Conservation (phyloP, 2,329 filamentous ascomycete genomes). For the Zymoseptoria passerinii region DNA sequence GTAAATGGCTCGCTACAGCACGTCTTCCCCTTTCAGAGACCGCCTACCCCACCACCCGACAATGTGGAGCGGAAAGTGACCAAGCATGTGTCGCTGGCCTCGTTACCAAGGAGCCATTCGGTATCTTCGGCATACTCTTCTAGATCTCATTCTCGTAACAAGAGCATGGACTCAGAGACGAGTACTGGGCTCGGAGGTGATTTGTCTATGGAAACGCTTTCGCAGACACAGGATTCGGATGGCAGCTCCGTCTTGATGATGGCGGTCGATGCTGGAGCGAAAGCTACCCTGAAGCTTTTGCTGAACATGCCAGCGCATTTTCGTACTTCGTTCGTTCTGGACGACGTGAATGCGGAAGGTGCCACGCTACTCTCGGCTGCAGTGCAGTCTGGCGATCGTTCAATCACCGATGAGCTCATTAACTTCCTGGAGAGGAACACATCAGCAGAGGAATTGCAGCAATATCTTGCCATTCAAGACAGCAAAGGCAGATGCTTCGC, state of each 20-base stretch:
- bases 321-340: constrained; percentile 59
- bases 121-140: constrained; percentile 72
- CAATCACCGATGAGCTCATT: constrained; percentile 67
- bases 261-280: constrained; percentile 51
- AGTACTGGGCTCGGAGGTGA: constrained; percentile 70
- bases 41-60: constrained; percentile 40
- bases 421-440: constrained; percentile 55
- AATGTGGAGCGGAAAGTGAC: constrained; percentile 52
- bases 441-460: constrained; percentile 48
- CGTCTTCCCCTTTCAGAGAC: constrained; percentile 82
- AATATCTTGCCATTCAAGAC: constrained; percentile 71
- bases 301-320: constrained; percentile 71
- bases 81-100: constrained; percentile 77
- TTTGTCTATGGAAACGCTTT: constrained; percentile 69
- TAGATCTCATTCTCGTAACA: constrained; percentile 63
- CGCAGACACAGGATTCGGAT: constrained; percentile 57
- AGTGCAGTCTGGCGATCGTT: constrained; percentile 70
- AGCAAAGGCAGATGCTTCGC: constrained; percentile 78
- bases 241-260: constrained; percentile 72
- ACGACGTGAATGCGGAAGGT: constrained; percentile 81
- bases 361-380: constrained; percentile 85
- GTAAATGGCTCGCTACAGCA: constrained; percentile 55
- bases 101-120: constrained; percentile 64
- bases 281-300: constrained; percentile 68
- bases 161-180: constrained; percentile 64